Percentiles rank a stretch among this genome's conserved stretches.
phyloP scores from a whole-genome alignment of 768 basidiomycete species.

The Boletus rubroflammeus region DNA sequence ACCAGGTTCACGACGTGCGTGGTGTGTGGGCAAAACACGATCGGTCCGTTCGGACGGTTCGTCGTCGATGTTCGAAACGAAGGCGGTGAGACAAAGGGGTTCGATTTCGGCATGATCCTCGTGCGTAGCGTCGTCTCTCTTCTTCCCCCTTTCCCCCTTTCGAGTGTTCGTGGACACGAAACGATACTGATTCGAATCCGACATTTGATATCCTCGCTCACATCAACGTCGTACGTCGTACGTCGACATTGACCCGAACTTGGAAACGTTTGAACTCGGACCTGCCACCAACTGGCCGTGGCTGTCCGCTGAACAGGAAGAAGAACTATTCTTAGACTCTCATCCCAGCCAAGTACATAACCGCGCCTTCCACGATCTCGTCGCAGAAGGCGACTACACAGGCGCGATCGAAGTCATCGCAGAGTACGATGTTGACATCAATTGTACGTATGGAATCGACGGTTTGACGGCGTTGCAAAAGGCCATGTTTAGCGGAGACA shows the following conservation, averaged over 20 bases:
- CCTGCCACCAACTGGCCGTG: not conserved
- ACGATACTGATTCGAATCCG: not conserved
- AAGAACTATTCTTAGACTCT: constrained; percentile 18
- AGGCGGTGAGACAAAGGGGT: constrained; percentile 23
- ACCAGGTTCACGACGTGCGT: constrained; percentile 6
- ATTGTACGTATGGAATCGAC: constrained; percentile 18
- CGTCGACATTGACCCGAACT: not conserved
- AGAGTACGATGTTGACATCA: constrained; percentile 21
- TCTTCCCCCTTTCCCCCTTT: not conserved
- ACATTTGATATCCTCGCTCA: not conserved
- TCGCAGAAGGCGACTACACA: constrained; percentile 21
- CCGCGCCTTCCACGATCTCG: constrained; percentile 26
- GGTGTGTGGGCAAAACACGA: constrained; percentile 17
- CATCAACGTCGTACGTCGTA: not conserved
- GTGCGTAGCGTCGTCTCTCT: constrained; percentile 13
- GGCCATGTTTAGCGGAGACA: constrained; percentile 20
- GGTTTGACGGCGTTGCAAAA: constrained; percentile 23
- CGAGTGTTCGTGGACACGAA: not conserved
- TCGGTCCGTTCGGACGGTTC: constrained; percentile 15
- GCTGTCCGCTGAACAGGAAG: constrained; percentile 13
- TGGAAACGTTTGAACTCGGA: not conserved
- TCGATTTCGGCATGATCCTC: constrained; percentile 27
- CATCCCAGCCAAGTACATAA: constrained; percentile 15
- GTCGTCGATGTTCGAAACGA: constrained; percentile 27
- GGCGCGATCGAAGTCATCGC: constrained; percentile 15